phyloP scores from a whole-genome alignment of 1,284 basidiomycete species.

The Puccinia novopanici region DNA sequence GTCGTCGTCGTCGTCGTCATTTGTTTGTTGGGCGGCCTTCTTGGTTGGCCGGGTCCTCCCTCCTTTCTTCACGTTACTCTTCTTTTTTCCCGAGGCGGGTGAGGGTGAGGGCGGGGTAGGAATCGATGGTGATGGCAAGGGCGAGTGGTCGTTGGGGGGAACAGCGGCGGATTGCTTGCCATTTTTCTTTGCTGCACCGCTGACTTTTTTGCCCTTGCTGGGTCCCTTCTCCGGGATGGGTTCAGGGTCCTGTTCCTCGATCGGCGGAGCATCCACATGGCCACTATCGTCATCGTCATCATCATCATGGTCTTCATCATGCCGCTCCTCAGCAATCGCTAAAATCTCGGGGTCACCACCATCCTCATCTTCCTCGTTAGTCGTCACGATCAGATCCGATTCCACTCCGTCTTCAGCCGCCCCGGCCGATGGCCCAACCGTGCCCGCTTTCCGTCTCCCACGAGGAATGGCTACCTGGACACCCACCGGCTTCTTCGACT shows the following conservation, averaged over 20 bases:
- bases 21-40: not conserved
- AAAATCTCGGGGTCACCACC: not conserved
- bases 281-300: not conserved
- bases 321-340: not conserved
- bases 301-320: not conserved
- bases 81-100: constrained; percentile 1
- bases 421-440: not conserved
- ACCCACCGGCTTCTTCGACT: not conserved
- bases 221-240: not conserved
- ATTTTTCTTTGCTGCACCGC: not conserved
- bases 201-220: not conserved
- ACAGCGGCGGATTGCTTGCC: not conserved
- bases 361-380: not conserved
- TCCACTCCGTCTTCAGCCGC: not conserved
- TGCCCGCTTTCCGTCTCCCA: constrained; percentile 3
- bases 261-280: not conserved
- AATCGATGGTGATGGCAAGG: not conserved
- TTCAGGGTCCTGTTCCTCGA: not conserved
- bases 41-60: not conserved
- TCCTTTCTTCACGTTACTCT: not conserved
- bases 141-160: not conserved
- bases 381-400: constrained; percentile 12
- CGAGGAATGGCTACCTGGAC: not conserved
- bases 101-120: not conserved
- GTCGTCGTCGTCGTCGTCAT: not conserved